Evolutionary conservation across 257 asterid genomes (phyloP), one percentile per base, ranked within the genome.

Genomic region (Solanum peruvianum): DNA sequence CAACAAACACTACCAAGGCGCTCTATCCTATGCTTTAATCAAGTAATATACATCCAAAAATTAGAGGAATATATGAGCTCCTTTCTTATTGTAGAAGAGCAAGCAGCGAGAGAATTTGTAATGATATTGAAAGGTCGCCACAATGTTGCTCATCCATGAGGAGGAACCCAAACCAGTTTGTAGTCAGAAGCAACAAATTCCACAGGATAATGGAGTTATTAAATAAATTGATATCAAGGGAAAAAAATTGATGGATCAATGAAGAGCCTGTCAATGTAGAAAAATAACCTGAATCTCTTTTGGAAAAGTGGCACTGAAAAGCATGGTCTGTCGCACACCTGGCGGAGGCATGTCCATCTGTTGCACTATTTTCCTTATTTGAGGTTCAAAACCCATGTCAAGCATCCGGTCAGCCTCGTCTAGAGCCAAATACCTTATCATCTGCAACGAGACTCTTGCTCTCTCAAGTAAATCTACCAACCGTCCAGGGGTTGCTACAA

Each of bases 351-450:
- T 96, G 95, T 94, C 98, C 97, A 95, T 96, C 91, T 94, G 98
- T 87, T 95, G 94, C 88, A 96, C 99, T 87, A 96, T 96, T 91
- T 93, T 96, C 94, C 99, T 93, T 88, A 96, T 95, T 89, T 96
- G 99, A 91, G 99, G 99, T 86, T 96, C 99, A 86, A 96, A 96
- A 66, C 99, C 99, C 99, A 96, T 96, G 91, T 96, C 99, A 89
- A 96, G 89, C 99, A 96, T 96, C 88, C 99, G 91, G 87, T 96
- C 99, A 39, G 99, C 99, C 91, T 96, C 99, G 86, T 96, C 99
- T 47, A 96, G 93, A 84, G 99, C 98, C 88, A 96, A 91, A 90
- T 95, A 97, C 90, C 75, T 91, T 77, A 97, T 93, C 92, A 92
- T 92, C 90, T 97, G 98, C 87, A 97, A 86, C 27, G 98, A 95